A percentile compares a stretch with the other conserved stretches of the same genome.
Evolutionary conservation across 2,329 filamentous ascomycete species (phyloP).

Genomic region (Ustulina deusta): DNA sequence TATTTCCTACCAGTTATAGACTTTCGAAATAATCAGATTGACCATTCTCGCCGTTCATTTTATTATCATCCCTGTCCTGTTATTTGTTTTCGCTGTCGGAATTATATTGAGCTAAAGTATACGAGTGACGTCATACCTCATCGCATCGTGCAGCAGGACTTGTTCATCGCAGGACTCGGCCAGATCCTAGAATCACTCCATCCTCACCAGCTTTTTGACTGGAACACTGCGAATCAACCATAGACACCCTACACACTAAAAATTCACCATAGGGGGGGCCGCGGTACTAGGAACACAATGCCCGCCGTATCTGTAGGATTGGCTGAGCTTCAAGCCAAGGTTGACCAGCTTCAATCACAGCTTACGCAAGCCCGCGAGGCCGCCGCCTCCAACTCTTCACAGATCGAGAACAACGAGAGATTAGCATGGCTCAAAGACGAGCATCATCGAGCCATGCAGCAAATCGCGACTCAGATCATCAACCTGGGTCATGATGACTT

Average conservation of each 20-base stretch:
- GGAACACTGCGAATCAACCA: not conserved
- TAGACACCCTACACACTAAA: not conserved
- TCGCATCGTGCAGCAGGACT: not conserved
- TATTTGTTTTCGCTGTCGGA: too few species aligned
- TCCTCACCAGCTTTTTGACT: not conserved
- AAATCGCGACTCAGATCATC: slow-evolving; percentile 19
- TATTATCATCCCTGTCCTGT: too few species aligned
- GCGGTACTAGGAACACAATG: slow-evolving; percentile 1
- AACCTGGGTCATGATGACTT: slow-evolving; percentile 24
- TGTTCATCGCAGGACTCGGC: not conserved
- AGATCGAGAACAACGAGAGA: not conserved
- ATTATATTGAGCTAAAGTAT: not conserved
- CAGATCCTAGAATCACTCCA: not conserved
- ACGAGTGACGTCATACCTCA: not conserved
- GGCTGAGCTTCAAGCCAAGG: slow-evolving; percentile 24
- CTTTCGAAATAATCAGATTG: too few species aligned
- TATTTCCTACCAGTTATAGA: too few species aligned
- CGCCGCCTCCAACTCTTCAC: not conserved
- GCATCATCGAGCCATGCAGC: slow-evolving; percentile 25
- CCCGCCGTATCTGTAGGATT: slow-evolving; percentile 23
- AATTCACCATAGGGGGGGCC: too few species aligned
- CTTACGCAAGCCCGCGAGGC: slow-evolving; percentile 20
- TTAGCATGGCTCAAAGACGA: not conserved
- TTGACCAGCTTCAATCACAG: slow-evolving; percentile 26
- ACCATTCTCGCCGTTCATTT: too few species aligned